phyloP scores from a whole-genome alignment of 495 filamentous ascomycete genomes.

The Tricharina praecox region DNA sequence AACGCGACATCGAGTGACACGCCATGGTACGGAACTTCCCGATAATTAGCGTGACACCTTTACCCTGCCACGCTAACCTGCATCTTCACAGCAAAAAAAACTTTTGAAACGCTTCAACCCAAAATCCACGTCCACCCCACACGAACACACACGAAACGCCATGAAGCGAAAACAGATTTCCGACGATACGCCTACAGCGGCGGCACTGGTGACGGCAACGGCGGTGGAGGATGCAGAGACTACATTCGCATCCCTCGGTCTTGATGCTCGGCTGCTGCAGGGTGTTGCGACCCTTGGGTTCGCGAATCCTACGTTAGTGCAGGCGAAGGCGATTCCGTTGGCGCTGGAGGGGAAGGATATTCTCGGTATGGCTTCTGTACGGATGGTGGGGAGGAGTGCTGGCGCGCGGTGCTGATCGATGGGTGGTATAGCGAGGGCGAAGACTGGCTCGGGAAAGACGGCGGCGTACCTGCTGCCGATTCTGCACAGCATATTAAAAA shows the following conservation, averaged over 20 bases:
- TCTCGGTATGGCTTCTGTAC: slow-evolving; percentile 37
- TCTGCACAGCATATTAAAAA: slow-evolving; percentile 59
- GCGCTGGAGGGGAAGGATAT: slow-evolving; percentile 85
- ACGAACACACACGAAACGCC: no score
- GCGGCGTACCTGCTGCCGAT: slow-evolving; percentile 92
- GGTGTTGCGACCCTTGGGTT: slow-evolving; percentile 72
- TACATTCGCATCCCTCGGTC: slow-evolving; percentile 43
- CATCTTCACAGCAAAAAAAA: neutral
- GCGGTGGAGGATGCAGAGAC: slow-evolving; percentile 3
- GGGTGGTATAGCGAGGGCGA: slow-evolving; percentile 46
- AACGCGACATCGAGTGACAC: no score
- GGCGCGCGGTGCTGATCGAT: neutral
- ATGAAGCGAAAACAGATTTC: slow-evolving; percentile 20
- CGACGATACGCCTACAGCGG: neutral
- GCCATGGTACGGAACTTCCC: no score
- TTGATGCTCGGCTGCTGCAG: slow-evolving; percentile 75
- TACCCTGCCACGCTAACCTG: neutral
- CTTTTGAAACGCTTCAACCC: neutral
- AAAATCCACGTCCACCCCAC: neutral
- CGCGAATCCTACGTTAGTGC: slow-evolving; percentile 66
- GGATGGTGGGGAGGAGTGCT: neutral
- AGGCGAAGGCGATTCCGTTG: slow-evolving; percentile 72
- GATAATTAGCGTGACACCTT: no score
- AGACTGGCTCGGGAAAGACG: slow-evolving; percentile 90
- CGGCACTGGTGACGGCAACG: slow-evolving; percentile 2